These are phyloP conservation scores for Septoria linicola DNA, from an alignment of 2,329 filamentous ascomycete species.

Conservation along the genomic window DNA sequence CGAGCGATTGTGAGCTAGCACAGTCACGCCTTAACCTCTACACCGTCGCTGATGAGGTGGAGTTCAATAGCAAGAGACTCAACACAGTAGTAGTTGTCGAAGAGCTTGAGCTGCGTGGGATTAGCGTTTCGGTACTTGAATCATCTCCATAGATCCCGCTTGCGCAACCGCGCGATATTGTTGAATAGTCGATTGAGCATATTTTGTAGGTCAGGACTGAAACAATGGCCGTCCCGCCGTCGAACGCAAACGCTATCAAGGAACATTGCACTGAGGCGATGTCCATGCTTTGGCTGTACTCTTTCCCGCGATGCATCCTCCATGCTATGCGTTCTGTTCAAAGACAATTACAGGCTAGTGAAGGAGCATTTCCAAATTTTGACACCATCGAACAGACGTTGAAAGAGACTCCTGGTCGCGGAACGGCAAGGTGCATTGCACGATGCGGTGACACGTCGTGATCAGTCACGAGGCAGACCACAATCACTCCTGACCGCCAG, in stretches of 20 bases:
- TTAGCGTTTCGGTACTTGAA: conserved; percentile 10
- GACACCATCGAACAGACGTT: conserved; percentile 14
- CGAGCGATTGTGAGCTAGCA: conserved; percentile 4
- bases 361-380: conserved; percentile 6
- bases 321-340: conserved; percentile 27
- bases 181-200: background rate
- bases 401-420: conserved; percentile 24
- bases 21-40: background rate
- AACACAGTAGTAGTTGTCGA: background rate
- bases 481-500: conserved; percentile 8
- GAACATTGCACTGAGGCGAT: conserved; percentile 11
- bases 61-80: background rate
- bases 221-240: conserved; percentile 8
- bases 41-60: conserved; percentile 1
- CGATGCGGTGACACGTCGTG: conserved; percentile 19
- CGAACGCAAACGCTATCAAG: conserved; percentile 19
- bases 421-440: conserved; percentile 26
- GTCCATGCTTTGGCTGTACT: conserved; percentile 19
- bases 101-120: background rate
- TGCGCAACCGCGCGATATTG: background rate
- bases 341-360: conserved; percentile 12
- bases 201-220: background rate
- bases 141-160: background rate
- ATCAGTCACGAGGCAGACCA: conserved; percentile 9
- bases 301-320: conserved; percentile 25